Percentiles rank a stretch among this genome's conserved stretches.
Evolutionary conservation across 371 early-diverging fungal species (phyloP).

Genomic region (Zancudomyces culisetae): DNA sequence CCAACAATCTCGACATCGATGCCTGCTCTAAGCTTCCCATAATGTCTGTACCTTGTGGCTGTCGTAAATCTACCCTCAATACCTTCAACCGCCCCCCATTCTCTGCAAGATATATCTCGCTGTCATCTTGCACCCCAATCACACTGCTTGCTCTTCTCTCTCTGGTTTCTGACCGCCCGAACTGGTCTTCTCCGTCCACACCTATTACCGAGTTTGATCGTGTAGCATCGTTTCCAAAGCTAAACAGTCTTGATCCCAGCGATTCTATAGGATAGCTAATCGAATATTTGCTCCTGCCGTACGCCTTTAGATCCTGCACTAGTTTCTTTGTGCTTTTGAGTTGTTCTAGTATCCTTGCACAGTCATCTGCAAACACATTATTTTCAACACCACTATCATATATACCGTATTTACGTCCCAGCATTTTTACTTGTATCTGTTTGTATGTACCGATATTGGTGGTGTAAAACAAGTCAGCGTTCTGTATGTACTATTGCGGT

Average conservation of each 20-base stretch:
- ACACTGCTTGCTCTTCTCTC: neutral
- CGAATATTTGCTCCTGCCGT: neutral
- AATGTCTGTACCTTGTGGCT: slow-evolving; percentile 30
- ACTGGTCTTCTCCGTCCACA: neutral
- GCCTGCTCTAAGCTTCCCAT: slow-evolving; percentile 37
- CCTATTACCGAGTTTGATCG: neutral
- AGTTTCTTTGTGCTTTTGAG: neutral
- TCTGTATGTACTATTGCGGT: too few relatives aligned
- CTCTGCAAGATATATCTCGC: neutral
- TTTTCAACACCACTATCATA: too few relatives aligned
- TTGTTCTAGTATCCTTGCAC: neutral
- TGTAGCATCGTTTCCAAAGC: neutral
- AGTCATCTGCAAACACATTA: neutral
- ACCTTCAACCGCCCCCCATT: slow-evolving; percentile 24
- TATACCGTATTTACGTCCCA: too few relatives aligned
- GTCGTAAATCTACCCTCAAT: slow-evolving; percentile 43
- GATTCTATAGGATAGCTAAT: neutral
- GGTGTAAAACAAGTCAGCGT: too few relatives aligned
- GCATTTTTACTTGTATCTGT: too few relatives aligned
- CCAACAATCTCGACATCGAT: slow-evolving; percentile 46
- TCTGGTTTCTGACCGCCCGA: too few relatives aligned
- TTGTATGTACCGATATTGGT: too few relatives aligned
- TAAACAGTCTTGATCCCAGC: neutral
- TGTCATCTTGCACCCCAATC: neutral
- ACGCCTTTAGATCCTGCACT: neutral